These are phyloP conservation scores for Aphanomyces cochlioides DNA, from an alignment of 352 stramenopile species.

Conservation along the genomic window DNA sequence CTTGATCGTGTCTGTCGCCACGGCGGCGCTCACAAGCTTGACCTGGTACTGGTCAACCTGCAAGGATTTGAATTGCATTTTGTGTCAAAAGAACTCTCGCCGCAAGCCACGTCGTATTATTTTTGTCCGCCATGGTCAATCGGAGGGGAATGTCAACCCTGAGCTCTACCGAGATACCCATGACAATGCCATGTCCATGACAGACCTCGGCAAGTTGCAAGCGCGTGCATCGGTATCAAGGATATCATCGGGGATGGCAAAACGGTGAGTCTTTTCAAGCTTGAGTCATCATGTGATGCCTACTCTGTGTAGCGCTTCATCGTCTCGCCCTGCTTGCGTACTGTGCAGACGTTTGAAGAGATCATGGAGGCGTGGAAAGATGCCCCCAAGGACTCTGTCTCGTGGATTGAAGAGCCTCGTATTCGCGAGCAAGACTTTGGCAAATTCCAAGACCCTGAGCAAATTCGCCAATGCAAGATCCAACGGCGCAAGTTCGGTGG, in stretches of 20 bases:
- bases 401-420: conserved; percentile 77
- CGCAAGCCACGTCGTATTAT: conserved; percentile 68
- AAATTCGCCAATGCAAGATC: conserved; percentile 76
- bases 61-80: conserved; percentile 11
- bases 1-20: background rate
- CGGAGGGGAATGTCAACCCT: conserved; percentile 82
- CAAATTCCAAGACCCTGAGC: conserved; percentile 82
- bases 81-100: conserved; percentile 7
- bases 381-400: conserved; percentile 49
- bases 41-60: conserved; percentile 9
- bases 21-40: conserved; percentile 10
- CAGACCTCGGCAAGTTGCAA: conserved; percentile 71
- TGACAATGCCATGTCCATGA: conserved; percentile 83
- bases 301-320: conserved; percentile 82
- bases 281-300: no score
- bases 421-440: conserved; percentile 89
- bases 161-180: conserved; percentile 66
- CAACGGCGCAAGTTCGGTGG: conserved; percentile 73
- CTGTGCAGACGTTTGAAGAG: conserved; percentile 81
- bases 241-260: conserved; percentile 67
- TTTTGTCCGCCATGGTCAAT: conserved; percentile 80
- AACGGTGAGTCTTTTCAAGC: no score
- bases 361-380: conserved; percentile 71
- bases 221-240: conserved; percentile 69
- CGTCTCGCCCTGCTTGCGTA: conserved; percentile 79